Base-by-base conservation (phyloP, 805 yeast genomes). In the Cyberlindnera xylosilytica region DNA sequence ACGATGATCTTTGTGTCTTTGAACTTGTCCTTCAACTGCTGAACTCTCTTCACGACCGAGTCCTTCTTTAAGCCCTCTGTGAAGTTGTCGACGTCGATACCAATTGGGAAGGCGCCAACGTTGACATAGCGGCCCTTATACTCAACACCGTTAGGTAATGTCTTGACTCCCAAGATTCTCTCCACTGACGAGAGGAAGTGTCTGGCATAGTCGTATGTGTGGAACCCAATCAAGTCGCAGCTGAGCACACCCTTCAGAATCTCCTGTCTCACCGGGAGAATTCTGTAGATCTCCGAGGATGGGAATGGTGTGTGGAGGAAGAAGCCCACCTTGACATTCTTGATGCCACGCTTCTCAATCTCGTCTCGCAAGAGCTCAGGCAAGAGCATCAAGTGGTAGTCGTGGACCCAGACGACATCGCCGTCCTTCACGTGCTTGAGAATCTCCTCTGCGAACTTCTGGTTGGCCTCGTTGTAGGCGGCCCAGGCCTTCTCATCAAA, bases 241-340 rank as follows among this genome's bases (percentile, higher is more conserved):
- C 93, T 83, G 58, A 93, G 70, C 2, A 93, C 96, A 43, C 99
- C 99, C 48, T 77, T 78, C 54, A 93, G 69, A 39, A 93, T 88
- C 63, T 95, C 98, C 53, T 83, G 80, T 65, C 99, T 76, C 13
- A 95, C 99, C 0, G 99, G 99, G 54, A 93, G 70, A 42, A 95
- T 90, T 60, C 99, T 74, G 68, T 93, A 93, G 47, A 93, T 91
- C 61, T 93, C 99, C 43, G 95, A 83, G 10, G 96, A 86, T 12
- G 99, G 99, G 77, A 93, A 93, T 1, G 99, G 99, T 0, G 98
- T 95, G 61, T 93, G 99, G 50, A 93, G 69, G 66, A 93, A 93
- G 69, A 89, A 95, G 1, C 99, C 99, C 29, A 93, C 70, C 52
- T 84, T 78, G 34, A 90, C 81, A 54, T 83, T 78, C 36, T 68